phyloP scores from a whole-genome alignment of 208 protist genomes.

The Herpetomonas tarakana region DNA sequence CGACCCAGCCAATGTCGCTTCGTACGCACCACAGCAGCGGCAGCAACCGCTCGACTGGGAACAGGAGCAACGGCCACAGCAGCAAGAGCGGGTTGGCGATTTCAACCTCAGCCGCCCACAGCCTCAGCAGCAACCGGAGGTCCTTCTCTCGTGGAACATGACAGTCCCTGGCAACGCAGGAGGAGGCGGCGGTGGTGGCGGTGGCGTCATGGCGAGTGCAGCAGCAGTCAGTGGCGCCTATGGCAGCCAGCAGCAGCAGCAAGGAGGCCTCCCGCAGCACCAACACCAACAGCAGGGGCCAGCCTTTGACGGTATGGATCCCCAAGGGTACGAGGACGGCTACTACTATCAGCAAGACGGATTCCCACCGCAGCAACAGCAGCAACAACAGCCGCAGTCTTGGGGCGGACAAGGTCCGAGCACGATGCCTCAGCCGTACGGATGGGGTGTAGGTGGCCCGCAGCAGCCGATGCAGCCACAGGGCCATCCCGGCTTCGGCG shows the following conservation, averaged over 20 bases:
- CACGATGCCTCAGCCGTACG: too few species aligned
- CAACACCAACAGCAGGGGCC: conserved; percentile 1
- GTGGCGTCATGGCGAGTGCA: conserved; percentile 4
- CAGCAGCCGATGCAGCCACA: background rate
- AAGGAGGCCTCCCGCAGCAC: background rate
- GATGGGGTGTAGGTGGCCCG: too few species aligned
- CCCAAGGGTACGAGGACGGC: conserved; percentile 1
- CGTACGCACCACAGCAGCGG: too few species aligned
- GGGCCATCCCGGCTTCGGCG: too few species aligned
- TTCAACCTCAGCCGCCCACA: too few species aligned
- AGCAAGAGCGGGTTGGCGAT: background rate
- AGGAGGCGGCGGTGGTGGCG: background rate
- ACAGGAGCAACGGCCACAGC: too few species aligned
- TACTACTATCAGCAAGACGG: background rate
- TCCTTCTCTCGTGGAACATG: background rate
- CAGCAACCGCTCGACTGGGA: too few species aligned
- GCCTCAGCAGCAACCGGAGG: conserved; percentile 6
- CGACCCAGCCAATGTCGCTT: too few species aligned
- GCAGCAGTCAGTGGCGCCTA: conserved; percentile 6
- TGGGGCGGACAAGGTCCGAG: too few species aligned
- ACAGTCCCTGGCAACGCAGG: too few species aligned
- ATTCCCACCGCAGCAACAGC: background rate
- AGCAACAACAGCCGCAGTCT: too few species aligned
- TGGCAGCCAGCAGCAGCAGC: conserved; percentile 5
- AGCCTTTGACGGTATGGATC: background rate